Evolutionary conservation across 2,329 filamentous ascomycete genomes (phyloP).

Genomic region (Lachnellula suecica): DNA sequence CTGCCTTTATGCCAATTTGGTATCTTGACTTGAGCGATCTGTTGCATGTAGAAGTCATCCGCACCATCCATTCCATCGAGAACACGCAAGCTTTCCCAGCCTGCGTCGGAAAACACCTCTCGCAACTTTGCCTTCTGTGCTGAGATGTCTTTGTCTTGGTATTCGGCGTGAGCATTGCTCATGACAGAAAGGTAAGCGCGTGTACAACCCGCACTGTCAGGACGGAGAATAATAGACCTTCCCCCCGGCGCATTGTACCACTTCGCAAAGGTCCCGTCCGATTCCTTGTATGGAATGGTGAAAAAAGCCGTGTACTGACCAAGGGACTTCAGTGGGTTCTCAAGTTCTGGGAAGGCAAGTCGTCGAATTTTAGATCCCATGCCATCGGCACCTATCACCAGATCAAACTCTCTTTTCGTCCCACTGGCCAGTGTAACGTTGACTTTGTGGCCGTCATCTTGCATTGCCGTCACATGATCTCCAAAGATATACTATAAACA

Average conservation of each 20-base stretch:
- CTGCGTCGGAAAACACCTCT: not conserved
- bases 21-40: slow-evolving; percentile 42
- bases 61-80: slow-evolving; percentile 38
- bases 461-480: slow-evolving; percentile 22
- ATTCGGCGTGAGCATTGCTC: not conserved
- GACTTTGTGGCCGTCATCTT: slow-evolving; percentile 30
- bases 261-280: not conserved
- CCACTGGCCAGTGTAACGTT: slow-evolving; percentile 44
- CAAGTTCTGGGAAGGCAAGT: slow-evolving; percentile 27
- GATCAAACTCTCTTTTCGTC: slow-evolving; percentile 42
- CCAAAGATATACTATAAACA: slow-evolving; percentile 39
- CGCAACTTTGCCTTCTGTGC: not conserved
- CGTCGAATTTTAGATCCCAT: slow-evolving; percentile 48
- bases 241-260: too few species aligned
- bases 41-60: slow-evolving; percentile 43
- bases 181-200: too few species aligned
- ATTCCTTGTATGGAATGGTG: slow-evolving; percentile 28
- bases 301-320: slow-evolving; percentile 37
- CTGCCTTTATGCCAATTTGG: slow-evolving; percentile 42
- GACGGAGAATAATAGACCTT: not conserved
- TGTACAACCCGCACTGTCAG: not conserved
- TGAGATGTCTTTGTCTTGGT: not conserved
- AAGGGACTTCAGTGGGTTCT: slow-evolving; percentile 22
- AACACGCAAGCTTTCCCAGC: slow-evolving; percentile 32
- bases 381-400: slow-evolving; percentile 56